These are phyloP conservation scores for Schwanniomyces vanrijiae DNA, from an alignment of 805 yeast species.

Conservation along the genomic window DNA sequence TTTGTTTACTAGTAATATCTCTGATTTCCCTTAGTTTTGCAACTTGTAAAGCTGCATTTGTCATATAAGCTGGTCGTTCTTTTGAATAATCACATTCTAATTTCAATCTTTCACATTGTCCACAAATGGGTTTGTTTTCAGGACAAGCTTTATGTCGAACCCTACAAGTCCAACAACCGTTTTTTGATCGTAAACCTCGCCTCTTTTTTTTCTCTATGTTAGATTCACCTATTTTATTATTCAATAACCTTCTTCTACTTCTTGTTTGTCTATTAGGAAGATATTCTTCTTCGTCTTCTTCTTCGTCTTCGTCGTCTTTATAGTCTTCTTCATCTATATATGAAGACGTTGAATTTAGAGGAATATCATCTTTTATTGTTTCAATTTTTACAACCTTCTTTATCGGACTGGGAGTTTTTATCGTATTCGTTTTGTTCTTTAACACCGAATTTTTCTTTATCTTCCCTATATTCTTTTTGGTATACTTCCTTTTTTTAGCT, in stretches of 20 bases:
- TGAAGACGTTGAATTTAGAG: not conserved
- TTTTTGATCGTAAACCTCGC: slow-evolving; percentile 41
- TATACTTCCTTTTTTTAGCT: not conserved
- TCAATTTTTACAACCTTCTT: not conserved
- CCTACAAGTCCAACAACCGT: slow-evolving; percentile 81
- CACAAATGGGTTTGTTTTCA: slow-evolving; percentile 61
- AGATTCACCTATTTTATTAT: not conserved
- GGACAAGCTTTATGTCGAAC: slow-evolving; percentile 72
- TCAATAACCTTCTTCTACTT: slow-evolving; percentile 4
- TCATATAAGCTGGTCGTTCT: slow-evolving; percentile 56
- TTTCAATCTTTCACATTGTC: slow-evolving; percentile 56
- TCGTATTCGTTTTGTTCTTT: not conserved
- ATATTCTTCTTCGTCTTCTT: slow-evolving; percentile 7
- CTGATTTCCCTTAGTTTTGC: slow-evolving; percentile 52
- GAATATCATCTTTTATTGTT: not conserved
- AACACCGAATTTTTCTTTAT: not conserved
- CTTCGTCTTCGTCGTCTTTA: not conserved
- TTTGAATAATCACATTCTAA: slow-evolving; percentile 56
- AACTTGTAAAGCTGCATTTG: slow-evolving; percentile 38
- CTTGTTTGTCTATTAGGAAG: slow-evolving; percentile 8
- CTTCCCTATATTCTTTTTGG: not conserved
- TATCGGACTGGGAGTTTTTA: not conserved
- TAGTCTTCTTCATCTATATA: not conserved
- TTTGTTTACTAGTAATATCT: slow-evolving; percentile 34
- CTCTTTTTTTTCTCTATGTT: slow-evolving; percentile 15